phyloP scores from a whole-genome alignment of 208 protist genomes.

The Tritrichomonas musculus region DNA sequence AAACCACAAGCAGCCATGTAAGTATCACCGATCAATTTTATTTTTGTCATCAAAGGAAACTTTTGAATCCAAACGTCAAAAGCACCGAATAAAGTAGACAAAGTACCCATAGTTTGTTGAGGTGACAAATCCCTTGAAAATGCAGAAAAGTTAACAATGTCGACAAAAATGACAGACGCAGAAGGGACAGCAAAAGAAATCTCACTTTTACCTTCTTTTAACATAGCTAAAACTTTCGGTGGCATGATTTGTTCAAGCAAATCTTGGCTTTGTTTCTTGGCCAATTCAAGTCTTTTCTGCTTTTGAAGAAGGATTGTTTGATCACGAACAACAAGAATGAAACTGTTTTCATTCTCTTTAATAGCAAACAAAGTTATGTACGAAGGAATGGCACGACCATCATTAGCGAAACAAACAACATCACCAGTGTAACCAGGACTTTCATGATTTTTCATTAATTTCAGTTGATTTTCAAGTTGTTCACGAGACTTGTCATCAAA shows the following conservation, averaged over 20 bases:
- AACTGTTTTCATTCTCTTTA: background rate
- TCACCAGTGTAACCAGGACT: background rate
- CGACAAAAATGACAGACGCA: background rate
- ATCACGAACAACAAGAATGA: background rate
- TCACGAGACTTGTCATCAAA: no score
- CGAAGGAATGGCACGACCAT: background rate
- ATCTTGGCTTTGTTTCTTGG: background rate
- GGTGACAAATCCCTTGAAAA: background rate
- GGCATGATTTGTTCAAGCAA: background rate
- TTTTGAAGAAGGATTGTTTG: background rate
- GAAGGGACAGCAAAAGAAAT: background rate
- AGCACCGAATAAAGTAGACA: background rate
- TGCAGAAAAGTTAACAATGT: background rate
- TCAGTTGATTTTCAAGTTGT: background rate
- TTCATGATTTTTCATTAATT: background rate
- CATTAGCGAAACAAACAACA: background rate
- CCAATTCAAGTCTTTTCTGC: background rate
- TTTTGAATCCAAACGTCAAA: background rate
- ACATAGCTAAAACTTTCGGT: background rate
- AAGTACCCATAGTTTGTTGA: background rate
- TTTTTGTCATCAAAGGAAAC: background rate
- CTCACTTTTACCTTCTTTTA: background rate
- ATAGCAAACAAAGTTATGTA: background rate
- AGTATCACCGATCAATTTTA: background rate
- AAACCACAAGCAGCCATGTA: background rate